A percentile compares a stretch with the other conserved stretches of the same genome.
These are phyloP conservation scores for Alnus glutinosa DNA, from an alignment of 306 rosid species.

Conservation along the genomic window DNA sequence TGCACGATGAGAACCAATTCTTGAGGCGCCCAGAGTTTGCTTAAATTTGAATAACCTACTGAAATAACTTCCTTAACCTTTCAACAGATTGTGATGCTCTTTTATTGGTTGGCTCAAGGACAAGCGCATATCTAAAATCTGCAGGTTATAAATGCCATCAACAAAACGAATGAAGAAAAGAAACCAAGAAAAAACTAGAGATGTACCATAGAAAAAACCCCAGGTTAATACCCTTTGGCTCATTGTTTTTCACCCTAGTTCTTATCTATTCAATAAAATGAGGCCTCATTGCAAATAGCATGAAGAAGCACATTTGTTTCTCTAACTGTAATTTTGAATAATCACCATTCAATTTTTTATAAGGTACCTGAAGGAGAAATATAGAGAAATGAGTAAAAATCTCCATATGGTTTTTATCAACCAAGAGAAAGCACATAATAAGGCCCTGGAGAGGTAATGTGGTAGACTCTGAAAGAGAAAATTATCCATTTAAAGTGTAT, in stretches of 20 bases:
- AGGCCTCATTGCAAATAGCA: not conserved
- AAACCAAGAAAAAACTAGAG: not conserved
- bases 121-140: slow-evolving; percentile 85
- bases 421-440: not conserved
- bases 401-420: no score
- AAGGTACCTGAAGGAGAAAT: no score
- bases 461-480: not conserved
- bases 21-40: slow-evolving; percentile 23
- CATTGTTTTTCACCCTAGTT: not conserved
- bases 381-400: no score
- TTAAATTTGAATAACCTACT: slow-evolving; percentile 30
- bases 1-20: slow-evolving; percentile 3
- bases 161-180: slow-evolving; percentile 1
- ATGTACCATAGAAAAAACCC: not conserved
- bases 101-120: slow-evolving; percentile 97
- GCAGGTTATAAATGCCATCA: slow-evolving; percentile 36
- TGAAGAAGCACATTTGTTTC: not conserved
- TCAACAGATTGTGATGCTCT: slow-evolving; percentile 83
- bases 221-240: not conserved
- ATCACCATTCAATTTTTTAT: not conserved
- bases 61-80: slow-evolving; percentile 74
- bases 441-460: not conserved
- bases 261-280: not conserved
- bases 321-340: not conserved
- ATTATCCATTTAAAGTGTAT: not conserved